phyloP scores from a whole-genome alignment of 2,329 filamentous ascomycete genomes.

The Monosporascus sp. region DNA sequence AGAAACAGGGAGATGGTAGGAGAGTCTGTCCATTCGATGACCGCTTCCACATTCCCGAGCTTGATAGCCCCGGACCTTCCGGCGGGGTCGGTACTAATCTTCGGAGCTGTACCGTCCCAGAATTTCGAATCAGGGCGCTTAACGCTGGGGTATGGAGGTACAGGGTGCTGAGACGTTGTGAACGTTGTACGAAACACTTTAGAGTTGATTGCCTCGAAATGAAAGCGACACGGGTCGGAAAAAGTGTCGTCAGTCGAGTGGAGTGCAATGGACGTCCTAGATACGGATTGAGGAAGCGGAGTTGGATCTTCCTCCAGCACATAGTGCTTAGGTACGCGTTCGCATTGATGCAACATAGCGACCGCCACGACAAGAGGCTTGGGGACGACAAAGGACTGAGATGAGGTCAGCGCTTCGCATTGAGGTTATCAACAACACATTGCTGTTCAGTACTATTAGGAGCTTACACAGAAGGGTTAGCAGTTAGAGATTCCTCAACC shows the following conservation, averaged over 20 bases:
- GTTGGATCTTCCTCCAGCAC: constrained; percentile 8
- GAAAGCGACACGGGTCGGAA: constrained; percentile 47
- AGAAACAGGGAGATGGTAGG: constrained; percentile 54
- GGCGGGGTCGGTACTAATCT: constrained; percentile 24
- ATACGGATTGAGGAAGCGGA: neutral
- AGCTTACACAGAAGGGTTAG: too few species aligned
- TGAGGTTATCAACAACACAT: too few species aligned
- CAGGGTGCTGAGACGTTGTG: constrained; percentile 53
- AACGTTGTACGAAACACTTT: constrained; percentile 67
- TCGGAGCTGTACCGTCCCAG: constrained; percentile 21
- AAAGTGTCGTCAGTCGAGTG: constrained; percentile 29
- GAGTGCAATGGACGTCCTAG: constrained; percentile 31
- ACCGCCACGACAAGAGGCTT: neutral
- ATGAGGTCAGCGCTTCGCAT: too few species aligned
- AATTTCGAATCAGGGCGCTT: constrained; percentile 36
- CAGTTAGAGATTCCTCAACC: too few species aligned
- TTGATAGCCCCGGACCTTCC: constrained; percentile 37
- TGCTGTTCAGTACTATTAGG: too few species aligned
- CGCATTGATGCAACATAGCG: constrained; percentile 20
- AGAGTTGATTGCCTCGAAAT: constrained; percentile 55
- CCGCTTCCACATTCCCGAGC: constrained; percentile 45
- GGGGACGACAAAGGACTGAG: too few species aligned
- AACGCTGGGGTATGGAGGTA: constrained; percentile 61
- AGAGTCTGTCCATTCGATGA: constrained; percentile 52
- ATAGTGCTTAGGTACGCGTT: constrained; percentile 22